Conservation (phyloP, 2,329 filamentous ascomycete genomes). For the Arthrobotrys conoides region DNA sequence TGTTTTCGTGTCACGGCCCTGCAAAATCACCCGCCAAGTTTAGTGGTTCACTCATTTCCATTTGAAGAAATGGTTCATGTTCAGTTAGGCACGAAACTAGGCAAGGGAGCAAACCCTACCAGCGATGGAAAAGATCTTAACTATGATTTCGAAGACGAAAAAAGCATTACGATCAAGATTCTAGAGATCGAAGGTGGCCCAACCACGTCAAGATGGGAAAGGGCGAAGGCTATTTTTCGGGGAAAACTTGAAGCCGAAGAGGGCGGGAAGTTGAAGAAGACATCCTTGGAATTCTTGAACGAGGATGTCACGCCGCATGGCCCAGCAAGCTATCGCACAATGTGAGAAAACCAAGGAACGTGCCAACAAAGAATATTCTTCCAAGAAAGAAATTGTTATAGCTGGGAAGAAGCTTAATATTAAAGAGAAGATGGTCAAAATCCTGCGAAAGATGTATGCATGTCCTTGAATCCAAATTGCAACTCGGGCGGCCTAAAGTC, state of each 20-base stretch:
- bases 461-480: neutral
- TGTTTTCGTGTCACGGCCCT: neutral
- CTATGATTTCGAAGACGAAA: conserved; percentile 4
- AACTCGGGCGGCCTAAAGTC: neutral
- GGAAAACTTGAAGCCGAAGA: conserved; percentile 18
- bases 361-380: conserved; percentile 24
- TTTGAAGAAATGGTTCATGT: conserved; percentile 10
- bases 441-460: conserved; percentile 51
- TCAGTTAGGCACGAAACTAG: conserved; percentile 2
- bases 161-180: conserved; percentile 3
- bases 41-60: neutral
- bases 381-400: conserved; percentile 25
- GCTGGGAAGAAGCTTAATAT: conserved; percentile 1
- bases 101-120: neutral
- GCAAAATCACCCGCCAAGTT: neutral
- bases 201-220: conserved; percentile 1
- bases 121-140: neutral
- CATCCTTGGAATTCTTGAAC: conserved; percentile 18
- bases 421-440: conserved; percentile 28
- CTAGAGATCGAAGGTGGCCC: neutral
- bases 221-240: conserved; percentile 17
- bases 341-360: conserved; percentile 27
- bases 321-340: conserved; percentile 29
- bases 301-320: conserved; percentile 24
- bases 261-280: conserved; percentile 6